A percentile compares a stretch with the other conserved stretches of the same genome.
phyloP scores from a whole-genome alignment of 495 filamentous ascomycete genomes.

The Cryomyces antarcticus region DNA sequence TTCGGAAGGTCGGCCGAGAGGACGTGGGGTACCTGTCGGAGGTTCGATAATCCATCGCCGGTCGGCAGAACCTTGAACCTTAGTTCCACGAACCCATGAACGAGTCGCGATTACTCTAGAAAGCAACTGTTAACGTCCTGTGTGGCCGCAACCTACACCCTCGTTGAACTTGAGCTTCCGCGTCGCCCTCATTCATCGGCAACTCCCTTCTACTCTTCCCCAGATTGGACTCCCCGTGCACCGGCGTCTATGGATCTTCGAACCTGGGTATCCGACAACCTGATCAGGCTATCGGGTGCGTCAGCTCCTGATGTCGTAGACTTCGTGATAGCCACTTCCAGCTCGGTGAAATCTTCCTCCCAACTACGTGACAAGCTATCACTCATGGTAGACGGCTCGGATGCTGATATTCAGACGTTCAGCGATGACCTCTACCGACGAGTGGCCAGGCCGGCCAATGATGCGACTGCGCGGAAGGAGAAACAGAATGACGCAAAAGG shows the following conservation, averaged over 20 bases:
- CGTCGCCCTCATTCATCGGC: no score
- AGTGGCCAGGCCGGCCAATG: slow-evolving; percentile 11
- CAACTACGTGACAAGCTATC: slow-evolving; percentile 32
- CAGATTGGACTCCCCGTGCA: no score
- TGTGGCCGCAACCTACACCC: no score
- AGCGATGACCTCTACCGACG: slow-evolving; percentile 32
- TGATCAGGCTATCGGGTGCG: slow-evolving; percentile 30
- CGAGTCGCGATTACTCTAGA: no score
- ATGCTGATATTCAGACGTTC: slow-evolving; percentile 29
- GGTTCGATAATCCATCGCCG: no score
- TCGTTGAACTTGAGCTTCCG: no score
- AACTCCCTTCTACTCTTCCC: no score
- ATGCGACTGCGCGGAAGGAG: background rate
- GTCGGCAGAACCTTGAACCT: no score
- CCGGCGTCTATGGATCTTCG: slow-evolving; percentile 10
- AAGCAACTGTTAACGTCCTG: no score
- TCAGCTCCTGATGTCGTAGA: slow-evolving; percentile 40
- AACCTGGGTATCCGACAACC: slow-evolving; percentile 11
- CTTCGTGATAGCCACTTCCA: slow-evolving; percentile 40
- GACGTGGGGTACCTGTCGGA: no score
- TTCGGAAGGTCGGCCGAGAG: no score
- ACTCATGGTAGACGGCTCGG: slow-evolving; percentile 31
- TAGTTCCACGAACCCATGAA: no score
- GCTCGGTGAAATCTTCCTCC: slow-evolving; percentile 30
- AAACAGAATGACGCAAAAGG: slow-evolving; percentile 8